Conservation (phyloP, 305 asterid species). For the Andrographis paniculata region DNA sequence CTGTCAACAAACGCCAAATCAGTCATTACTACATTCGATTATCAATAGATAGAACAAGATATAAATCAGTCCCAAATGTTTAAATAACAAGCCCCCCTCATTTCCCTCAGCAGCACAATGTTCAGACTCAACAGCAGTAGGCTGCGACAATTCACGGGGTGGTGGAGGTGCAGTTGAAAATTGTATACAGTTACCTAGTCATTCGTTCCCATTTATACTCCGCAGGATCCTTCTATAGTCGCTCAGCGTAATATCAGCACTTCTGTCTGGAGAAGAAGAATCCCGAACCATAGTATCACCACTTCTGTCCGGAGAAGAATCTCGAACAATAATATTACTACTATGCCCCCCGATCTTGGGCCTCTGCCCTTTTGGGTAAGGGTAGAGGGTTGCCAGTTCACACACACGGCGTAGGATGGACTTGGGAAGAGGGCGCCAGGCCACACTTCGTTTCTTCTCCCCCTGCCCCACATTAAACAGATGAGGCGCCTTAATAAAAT, state of each 20-base stretch:
- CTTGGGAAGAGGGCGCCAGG: conserved; percentile 91
- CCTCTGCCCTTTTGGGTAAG: conserved; percentile 64
- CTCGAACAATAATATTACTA: conserved; percentile 4
- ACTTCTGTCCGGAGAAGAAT: conserved; percentile 26
- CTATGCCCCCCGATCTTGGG: conserved; percentile 20
- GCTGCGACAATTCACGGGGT: background rate
- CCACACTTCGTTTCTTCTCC: conserved; percentile 56
- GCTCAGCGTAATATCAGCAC: conserved; percentile 37
- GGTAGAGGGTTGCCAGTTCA: conserved; percentile 61
- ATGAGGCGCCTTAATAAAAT: background rate
- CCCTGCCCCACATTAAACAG: conserved; percentile 38
- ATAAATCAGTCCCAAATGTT: background rate
- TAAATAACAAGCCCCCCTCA: background rate
- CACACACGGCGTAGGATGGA: conserved; percentile 56
- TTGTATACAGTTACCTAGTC: background rate
- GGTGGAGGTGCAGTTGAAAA: background rate
- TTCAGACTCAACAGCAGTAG: background rate
- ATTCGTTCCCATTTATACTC: conserved; percentile 23
- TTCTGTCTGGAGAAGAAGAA: conserved; percentile 28
- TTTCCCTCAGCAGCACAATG: background rate
- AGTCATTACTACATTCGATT: no score
- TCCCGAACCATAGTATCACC: conserved; percentile 20
- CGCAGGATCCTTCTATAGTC: conserved; percentile 40
- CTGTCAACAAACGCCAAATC: no score
- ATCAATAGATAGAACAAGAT: no score